Evolutionary conservation across 2,329 filamentous ascomycete genomes (phyloP).

Genomic region (Raffaelea albimanens): DNA sequence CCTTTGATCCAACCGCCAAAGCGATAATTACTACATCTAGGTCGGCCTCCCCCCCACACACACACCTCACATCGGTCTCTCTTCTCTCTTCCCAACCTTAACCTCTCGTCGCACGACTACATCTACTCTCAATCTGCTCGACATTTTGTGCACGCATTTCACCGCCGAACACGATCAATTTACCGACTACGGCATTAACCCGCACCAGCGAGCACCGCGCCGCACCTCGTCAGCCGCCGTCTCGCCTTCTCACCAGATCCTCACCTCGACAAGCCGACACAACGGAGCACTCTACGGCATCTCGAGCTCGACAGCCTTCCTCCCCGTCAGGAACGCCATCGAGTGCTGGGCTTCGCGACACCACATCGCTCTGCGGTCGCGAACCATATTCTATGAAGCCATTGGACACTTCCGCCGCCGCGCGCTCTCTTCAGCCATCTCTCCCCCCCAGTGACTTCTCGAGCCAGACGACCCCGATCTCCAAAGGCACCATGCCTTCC

Average conservation of each 20-base stretch:
- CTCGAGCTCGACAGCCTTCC: too few species aligned
- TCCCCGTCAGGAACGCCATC: not conserved
- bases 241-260: not conserved
- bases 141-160: not conserved
- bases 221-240: too few species aligned
- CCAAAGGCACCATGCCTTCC: conserved; percentile 62
- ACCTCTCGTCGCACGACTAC: not conserved
- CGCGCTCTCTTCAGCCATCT: not conserved
- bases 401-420: too few species aligned
- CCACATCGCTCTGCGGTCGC: not conserved
- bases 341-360: conserved; percentile 1
- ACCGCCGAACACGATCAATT: not conserved
- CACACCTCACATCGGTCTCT: conserved; percentile 1
- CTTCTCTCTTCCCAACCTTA: conserved; percentile 6
- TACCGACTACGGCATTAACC: not conserved
- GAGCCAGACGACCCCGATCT: conserved; percentile 6
- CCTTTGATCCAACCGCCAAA: conserved; percentile 11
- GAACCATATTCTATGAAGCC: conserved; percentile 2
- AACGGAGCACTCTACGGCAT: too few species aligned
- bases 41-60: conserved; percentile 13
- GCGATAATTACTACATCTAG: conserved; percentile 19
- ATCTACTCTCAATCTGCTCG: not conserved
- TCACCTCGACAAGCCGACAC: too few species aligned
- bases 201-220: not conserved
- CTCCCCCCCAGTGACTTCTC: not conserved